Evolutionary conservation across 2,329 filamentous ascomycete genomes (phyloP).

Genomic region (Cryphonectria naterciae): DNA sequence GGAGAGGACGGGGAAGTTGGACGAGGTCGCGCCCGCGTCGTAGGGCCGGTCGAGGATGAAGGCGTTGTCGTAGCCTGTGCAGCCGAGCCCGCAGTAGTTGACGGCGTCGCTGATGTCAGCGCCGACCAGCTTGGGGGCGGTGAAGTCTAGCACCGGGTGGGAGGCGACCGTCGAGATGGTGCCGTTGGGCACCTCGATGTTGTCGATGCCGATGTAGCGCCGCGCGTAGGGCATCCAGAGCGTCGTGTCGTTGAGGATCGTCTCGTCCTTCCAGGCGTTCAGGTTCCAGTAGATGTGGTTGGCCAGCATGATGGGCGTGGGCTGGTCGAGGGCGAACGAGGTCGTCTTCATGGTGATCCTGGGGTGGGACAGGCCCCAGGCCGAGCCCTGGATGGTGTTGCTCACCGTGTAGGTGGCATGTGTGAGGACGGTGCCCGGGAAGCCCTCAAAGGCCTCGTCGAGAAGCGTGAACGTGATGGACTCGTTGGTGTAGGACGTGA

Average conservation of each 20-base stretch:
- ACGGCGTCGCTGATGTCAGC: constrained; percentile 15
- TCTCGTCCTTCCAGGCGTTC: constrained; percentile 22
- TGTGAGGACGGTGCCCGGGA: constrained; percentile 21
- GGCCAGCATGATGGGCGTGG: constrained; percentile 25
- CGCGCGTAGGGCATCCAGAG: constrained; percentile 23
- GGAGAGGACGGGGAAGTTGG: constrained; percentile 23
- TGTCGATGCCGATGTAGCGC: constrained; percentile 22
- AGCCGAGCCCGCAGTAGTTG: constrained; percentile 14
- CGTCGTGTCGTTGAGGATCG: constrained; percentile 23
- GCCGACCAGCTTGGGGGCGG: constrained; percentile 21
- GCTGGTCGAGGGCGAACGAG: constrained; percentile 23
- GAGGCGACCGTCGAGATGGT: constrained; percentile 20
- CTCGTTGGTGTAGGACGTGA: constrained; percentile 20
- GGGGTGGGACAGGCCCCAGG: constrained; percentile 20
- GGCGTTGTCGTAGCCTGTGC: constrained; percentile 24
- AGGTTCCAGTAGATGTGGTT: constrained; percentile 27
- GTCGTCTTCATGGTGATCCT: constrained; percentile 24
- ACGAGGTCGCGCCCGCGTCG: constrained; percentile 8
- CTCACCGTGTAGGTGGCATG: constrained; percentile 22
- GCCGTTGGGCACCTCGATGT: constrained; percentile 22
- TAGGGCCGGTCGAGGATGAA: constrained; percentile 22
- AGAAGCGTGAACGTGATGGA: constrained; percentile 21
- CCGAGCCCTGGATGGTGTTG: constrained; percentile 20
- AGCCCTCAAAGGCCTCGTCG: constrained; percentile 19
- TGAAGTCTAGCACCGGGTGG: constrained; percentile 20